Evolutionary conservation across 2,329 filamentous ascomycete genomes (phyloP), one percentile per base, ranked within the genome.

Genomic region (Colletotrichum liriopes): DNA sequence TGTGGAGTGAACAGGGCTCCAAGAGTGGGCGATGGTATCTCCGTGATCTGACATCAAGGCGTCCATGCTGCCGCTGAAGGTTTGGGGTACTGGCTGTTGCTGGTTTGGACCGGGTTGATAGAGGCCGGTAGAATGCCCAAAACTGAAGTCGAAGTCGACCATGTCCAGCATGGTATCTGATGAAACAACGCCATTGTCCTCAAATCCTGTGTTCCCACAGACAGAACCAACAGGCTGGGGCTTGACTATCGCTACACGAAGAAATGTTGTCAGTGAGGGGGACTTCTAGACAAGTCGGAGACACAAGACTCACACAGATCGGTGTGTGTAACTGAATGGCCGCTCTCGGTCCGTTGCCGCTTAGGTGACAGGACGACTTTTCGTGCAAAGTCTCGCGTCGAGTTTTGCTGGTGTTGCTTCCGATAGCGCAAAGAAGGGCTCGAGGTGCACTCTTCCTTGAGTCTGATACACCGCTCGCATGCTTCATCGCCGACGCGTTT

Each of bases 361-460:
- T 83, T 83, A 59, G 82, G 82, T 58, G 81, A 82, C 69, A 81
- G 79, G 51, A 66, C 68, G 56, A 60, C 62, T 55, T 56, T 70
- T 47, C 65, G 54, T 62, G 37, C 55, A 41, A 47, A 43, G 29
- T 71, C 61, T 51, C 29, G 67, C 43, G 67, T 52, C 18, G 61
- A 45, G 16, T 43, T 45, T 12, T 68, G 60, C 7, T 51, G 65
- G 20, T 71, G 60, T 66, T 81, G 78, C 75, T 82, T 83, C 75
- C 78, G 79, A 76, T 82, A 81, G 11, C 80, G 77, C 51, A 83
- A 75, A 7, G 84, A 86, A 3, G 83, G 84, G 72, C 84, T 86
- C 37, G 81, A 85, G 72, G 81, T 85, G 80, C 84, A 86, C 72
- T 82, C 79, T 5, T 81, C 79, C 60, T 82, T 82, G 68, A 85